Base-by-base conservation (phyloP, 768 basidiomycete species). In the Boletus patriciae region DNA sequence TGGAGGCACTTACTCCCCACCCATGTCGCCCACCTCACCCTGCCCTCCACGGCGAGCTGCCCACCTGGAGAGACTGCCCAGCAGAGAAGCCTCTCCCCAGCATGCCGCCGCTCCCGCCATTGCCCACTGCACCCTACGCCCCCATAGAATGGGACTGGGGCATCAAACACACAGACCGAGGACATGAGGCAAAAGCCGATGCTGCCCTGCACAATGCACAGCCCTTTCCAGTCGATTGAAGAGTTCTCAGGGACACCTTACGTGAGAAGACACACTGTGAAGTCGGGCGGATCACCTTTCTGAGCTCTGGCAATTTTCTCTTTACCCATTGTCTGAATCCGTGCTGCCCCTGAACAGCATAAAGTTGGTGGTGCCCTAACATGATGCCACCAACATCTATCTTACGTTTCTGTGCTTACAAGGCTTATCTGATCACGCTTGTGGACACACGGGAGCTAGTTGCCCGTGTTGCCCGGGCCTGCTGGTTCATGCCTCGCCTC, bases 401-500 rank as follows among this genome's bases (percentile, higher is more conserved):
- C 47, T 66, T 57, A 61, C 59, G 58, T 49, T 19, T 25, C 9
- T 23, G 3, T 31, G 7, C 46, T 54, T 48, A 34, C 51, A 57
- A 92, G 89, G 91, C 88, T 31, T 93, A 92, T 74, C 79, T 90
- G 2, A 75, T 92, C 49, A 87, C 84, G 9, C 80, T 92, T 19
- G 76, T 73, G 19, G 82, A 87, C 64, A 74, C 79, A 16, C 74
- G 80, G 49, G 79, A 88, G 55, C 69, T 93, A 41, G 85, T 94
- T 9, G 89, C 88, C 7, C 83, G 90, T 38, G 88, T 93, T 23
- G 91, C 91, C 4, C 85, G n/a, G n/a, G n/a, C n/a, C n/a, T n/a
- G 90, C 48, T 82, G 88, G 11, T 93, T 88, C 70, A 91, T 93
- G 89, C 87, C 90, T 1, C 81, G 87, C 34, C 80, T 92, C 61